Conservation (phyloP, 108 stramenopile genomes). For the Heterococcus sp. region DNA sequence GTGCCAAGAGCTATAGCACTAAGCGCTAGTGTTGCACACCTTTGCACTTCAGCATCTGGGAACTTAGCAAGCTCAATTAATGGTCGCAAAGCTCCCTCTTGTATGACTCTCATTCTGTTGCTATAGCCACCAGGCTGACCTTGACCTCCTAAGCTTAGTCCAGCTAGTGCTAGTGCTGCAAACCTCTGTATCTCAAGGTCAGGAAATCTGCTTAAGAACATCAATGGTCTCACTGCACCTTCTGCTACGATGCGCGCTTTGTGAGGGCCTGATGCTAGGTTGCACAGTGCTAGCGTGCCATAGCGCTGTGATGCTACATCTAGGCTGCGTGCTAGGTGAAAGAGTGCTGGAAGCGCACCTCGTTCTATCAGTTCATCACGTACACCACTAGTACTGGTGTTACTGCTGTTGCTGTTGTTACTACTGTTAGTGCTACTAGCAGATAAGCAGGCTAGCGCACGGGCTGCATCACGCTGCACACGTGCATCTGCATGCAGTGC, state of each 20-base stretch:
- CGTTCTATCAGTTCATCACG: not conserved
- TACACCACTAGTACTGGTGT: slow-evolving; percentile 49
- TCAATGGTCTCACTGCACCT: slow-evolving; percentile 67
- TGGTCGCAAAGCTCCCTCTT: slow-evolving; percentile 66
- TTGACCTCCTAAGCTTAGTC: slow-evolving; percentile 68
- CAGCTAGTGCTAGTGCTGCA: slow-evolving; percentile 70
- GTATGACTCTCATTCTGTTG: slow-evolving; percentile 61
- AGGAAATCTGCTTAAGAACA: slow-evolving; percentile 70
- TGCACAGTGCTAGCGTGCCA: slow-evolving; percentile 72
- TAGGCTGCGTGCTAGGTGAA: slow-evolving; percentile 69
- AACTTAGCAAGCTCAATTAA: slow-evolving; percentile 68
- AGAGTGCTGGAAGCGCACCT: slow-evolving; percentile 61
- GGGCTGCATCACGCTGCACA: slow-evolving; percentile 70
- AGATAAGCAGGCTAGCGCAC: slow-evolving; percentile 67
- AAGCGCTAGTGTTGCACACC: slow-evolving; percentile 65
- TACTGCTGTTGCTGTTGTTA: slow-evolving; percentile 56
- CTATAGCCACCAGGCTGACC: slow-evolving; percentile 16
- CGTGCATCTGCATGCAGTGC: slow-evolving; percentile 60
- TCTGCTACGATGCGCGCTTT: slow-evolving; percentile 62
- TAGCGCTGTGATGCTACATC: slow-evolving; percentile 74
- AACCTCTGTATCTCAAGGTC: slow-evolving; percentile 77
- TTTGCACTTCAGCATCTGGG: slow-evolving; percentile 68
- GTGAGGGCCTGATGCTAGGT: slow-evolving; percentile 58
- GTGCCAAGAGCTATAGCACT: slow-evolving; percentile 65
- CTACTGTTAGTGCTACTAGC: no score